Conservation (phyloP, 441 rosid genomes). For the Lepidium campestre region DNA sequence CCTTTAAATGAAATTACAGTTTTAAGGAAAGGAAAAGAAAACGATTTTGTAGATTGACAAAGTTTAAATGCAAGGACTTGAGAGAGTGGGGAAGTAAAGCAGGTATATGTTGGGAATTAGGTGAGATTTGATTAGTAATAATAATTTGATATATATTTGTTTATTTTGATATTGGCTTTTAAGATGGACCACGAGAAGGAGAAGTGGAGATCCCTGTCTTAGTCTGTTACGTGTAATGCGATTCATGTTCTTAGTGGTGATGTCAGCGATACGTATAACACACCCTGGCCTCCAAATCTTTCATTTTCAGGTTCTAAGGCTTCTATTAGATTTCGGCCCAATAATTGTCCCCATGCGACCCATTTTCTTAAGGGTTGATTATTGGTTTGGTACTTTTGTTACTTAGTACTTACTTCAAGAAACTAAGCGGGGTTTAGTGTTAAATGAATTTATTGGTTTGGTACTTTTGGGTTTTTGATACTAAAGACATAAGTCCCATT, state of each 20-base stretch:
- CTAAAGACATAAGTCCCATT: too few relatives aligned
- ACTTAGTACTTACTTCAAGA: too few relatives aligned
- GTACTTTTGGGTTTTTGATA: too few relatives aligned
- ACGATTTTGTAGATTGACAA: background rate
- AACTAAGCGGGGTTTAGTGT: too few relatives aligned
- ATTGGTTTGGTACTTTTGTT: too few relatives aligned
- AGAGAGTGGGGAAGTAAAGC: constrained; percentile 13
- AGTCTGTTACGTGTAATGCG: background rate
- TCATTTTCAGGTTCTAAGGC: too few relatives aligned
- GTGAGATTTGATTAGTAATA: constrained; percentile 16
- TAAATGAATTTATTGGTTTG: too few relatives aligned
- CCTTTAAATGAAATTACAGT: background rate
- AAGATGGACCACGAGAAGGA: constrained; percentile 15
- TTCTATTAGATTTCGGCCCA: too few relatives aligned
- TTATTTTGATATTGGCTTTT: background rate
- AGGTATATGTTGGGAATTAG: constrained; percentile 23
- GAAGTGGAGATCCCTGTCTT: constrained; percentile 12
- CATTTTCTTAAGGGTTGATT: too few relatives aligned
- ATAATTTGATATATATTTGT: background rate
- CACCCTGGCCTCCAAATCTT: constrained; percentile 4
- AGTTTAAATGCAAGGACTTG: background rate
- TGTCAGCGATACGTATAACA: constrained; percentile 22
- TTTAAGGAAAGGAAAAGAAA: background rate
- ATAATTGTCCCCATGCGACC: too few relatives aligned
- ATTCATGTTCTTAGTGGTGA: background rate